These are phyloP conservation scores for Desmodesmus armatus DNA, from an alignment of 139 green algal genomes.

Conservation along the genomic window DNA sequence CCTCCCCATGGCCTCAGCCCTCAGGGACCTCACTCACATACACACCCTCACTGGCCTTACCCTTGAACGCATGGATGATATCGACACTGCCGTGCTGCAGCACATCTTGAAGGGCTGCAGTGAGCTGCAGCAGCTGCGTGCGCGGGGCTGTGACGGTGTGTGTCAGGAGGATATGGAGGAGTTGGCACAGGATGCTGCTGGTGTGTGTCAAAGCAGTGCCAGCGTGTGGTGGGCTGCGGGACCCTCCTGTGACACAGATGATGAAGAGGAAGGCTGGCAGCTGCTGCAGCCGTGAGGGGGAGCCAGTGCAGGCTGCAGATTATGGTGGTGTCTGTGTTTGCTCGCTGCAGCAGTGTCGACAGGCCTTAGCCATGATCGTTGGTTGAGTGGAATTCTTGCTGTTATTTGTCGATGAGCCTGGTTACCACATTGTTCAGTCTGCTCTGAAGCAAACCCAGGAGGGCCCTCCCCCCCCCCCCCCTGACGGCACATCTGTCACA, in stretches of 20 bases:
- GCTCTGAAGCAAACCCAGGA: too few relatives aligned
- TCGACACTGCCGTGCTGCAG: background rate
- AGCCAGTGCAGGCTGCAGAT: too few relatives aligned
- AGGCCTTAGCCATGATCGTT: too few relatives aligned
- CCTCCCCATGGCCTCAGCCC: background rate
- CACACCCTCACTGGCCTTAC: background rate
- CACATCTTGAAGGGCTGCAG: background rate
- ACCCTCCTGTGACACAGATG: conserved; percentile 11
- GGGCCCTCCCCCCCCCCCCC: too few relatives aligned
- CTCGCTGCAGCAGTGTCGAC: too few relatives aligned
- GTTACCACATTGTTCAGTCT: too few relatives aligned
- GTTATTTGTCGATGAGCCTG: too few relatives aligned
- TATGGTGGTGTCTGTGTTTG: too few relatives aligned
- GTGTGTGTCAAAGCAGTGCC: background rate
- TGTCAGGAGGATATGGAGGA: conserved; percentile 4
- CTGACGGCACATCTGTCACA: too few relatives aligned
- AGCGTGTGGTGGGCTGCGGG: conserved; percentile 7
- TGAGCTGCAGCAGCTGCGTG: background rate
- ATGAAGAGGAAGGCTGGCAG: conserved; percentile 18
- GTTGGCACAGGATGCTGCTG: background rate
- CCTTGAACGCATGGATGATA: conserved; percentile 7
- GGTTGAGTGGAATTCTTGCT: too few relatives aligned
- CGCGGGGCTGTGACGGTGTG: conserved; percentile 15
- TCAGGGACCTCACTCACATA: background rate
- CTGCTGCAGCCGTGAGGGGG: background rate